Evolutionary conservation across 176 grass and related monocot species (phyloP).

Genomic region (Cocos nucifera): DNA sequence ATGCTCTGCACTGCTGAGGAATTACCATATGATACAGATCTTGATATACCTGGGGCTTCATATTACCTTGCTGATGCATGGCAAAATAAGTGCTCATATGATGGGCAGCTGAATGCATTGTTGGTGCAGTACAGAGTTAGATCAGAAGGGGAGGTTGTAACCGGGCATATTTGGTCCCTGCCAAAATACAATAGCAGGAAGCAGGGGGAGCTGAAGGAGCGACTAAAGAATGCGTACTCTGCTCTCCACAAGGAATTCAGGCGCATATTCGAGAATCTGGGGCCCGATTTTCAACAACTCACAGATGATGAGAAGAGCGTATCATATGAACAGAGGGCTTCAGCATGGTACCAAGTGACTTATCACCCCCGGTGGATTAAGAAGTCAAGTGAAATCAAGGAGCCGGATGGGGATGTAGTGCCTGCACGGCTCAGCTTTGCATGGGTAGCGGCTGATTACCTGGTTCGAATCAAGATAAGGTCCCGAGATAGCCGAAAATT

Average conservation of each 20-base stretch:
- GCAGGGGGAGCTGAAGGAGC: conserved; percentile 69
- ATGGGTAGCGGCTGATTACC: conserved; percentile 71
- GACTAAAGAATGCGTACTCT: conserved; percentile 59
- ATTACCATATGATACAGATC: conserved; percentile 62
- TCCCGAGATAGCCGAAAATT: conserved; percentile 19
- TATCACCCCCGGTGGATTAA: conserved; percentile 62
- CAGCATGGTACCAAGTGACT: conserved; percentile 89
- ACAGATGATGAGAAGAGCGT: conserved; percentile 39
- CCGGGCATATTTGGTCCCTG: conserved; percentile 62
- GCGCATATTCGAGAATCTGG: conserved; percentile 35
- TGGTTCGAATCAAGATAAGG: conserved; percentile 57
- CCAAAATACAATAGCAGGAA: conserved; percentile 58
- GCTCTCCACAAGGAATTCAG: conserved; percentile 51
- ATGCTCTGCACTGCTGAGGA: conserved; percentile 32
- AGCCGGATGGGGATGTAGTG: conserved; percentile 26
- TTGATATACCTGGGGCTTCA: conserved; percentile 54
- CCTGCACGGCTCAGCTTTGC: conserved; percentile 62
- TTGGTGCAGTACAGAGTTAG: conserved; percentile 54
- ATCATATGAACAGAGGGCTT: conserved; percentile 57
- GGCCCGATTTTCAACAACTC: conserved; percentile 24
- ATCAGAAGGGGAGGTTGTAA: conserved; percentile 79
- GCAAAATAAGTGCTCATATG: conserved; percentile 50
- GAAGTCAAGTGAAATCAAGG: conserved; percentile 32
- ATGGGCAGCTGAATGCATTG: conserved; percentile 44
- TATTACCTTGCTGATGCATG: conserved; percentile 53